Conservation (phyloP, 176 grass and related monocot genomes). For the Triticum turgidum region DNA sequence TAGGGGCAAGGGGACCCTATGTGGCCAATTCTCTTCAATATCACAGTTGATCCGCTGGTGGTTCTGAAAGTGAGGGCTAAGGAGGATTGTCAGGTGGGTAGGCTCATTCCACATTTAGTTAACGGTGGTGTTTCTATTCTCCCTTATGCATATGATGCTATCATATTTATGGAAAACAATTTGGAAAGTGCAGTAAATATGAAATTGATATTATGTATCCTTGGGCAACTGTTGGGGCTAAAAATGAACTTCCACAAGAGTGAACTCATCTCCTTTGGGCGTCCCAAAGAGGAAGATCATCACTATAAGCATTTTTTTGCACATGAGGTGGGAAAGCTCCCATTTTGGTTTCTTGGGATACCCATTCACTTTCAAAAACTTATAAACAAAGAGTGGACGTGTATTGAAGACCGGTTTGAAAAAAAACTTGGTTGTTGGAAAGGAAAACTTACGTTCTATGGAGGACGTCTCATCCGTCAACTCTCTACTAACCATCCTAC, state of each 20-base stretch:
- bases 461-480: not conserved
- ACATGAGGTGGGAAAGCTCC: not conserved
- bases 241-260: not conserved
- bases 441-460: not conserved
- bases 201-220: not conserved
- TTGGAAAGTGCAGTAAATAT: not conserved
- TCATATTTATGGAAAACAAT: not conserved
- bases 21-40: not conserved
- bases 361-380: not conserved
- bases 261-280: not conserved
- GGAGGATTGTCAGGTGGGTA: not conserved
- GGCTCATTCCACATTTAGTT: not conserved
- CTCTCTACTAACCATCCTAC: not conserved
- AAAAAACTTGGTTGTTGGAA: not conserved
- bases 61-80: not conserved
- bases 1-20: not conserved
- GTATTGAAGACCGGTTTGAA: not conserved
- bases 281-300: not conserved
- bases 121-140: not conserved
- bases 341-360: not conserved
- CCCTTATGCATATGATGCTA: not conserved
- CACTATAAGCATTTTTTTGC: not conserved
- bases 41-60: not conserved
- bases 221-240: not conserved
- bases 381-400: not conserved